Conservation (phyloP, 192 early-diverging fungal species). For the Coemansia sp. region DNA sequence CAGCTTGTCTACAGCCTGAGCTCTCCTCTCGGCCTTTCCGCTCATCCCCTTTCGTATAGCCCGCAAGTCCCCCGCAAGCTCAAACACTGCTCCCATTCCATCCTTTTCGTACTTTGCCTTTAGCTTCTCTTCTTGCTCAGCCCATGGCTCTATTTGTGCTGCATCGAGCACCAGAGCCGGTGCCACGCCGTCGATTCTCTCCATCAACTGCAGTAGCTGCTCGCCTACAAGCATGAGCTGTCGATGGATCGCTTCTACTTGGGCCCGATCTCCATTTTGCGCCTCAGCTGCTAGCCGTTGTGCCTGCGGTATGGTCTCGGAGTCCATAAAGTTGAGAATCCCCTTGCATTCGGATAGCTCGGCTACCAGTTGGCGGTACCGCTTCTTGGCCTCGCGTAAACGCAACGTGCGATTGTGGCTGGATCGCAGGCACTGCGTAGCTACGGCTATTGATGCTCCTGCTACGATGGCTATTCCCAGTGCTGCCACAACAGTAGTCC, state of each 20-base stretch:
- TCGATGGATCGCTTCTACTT: constrained; percentile 2
- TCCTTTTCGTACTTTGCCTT: constrained; percentile 10
- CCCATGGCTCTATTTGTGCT: constrained; percentile 48
- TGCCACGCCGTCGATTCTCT: constrained; percentile 43
- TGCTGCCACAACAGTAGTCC: constrained; percentile 10
- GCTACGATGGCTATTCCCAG: constrained; percentile 17
- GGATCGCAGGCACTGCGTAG: constrained; percentile 20
- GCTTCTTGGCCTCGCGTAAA: constrained; percentile 26
- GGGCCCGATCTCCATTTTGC: neutral
- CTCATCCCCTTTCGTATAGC: constrained; percentile 40
- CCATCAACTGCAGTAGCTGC: constrained; percentile 39
- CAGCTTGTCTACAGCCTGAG: constrained; percentile 24
- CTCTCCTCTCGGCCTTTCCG: constrained; percentile 33
- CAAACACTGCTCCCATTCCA: constrained; percentile 35
- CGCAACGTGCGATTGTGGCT: constrained; percentile 27
- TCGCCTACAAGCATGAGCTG: constrained; percentile 28
- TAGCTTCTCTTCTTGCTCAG: constrained; percentile 34
- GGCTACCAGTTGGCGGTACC: constrained; percentile 22
- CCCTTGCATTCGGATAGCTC: constrained; percentile 46
- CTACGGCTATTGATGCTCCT: constrained; percentile 15
- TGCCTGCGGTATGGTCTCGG: constrained; percentile 18
- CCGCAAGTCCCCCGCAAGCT: constrained; percentile 35
- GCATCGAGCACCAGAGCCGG: constrained; percentile 46
- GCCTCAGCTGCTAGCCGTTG: constrained; percentile 12
- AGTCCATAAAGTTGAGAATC: constrained; percentile 27